Conservation (phyloP, 176 grass and related monocot species). For the Triticum dicoccoides region DNA sequence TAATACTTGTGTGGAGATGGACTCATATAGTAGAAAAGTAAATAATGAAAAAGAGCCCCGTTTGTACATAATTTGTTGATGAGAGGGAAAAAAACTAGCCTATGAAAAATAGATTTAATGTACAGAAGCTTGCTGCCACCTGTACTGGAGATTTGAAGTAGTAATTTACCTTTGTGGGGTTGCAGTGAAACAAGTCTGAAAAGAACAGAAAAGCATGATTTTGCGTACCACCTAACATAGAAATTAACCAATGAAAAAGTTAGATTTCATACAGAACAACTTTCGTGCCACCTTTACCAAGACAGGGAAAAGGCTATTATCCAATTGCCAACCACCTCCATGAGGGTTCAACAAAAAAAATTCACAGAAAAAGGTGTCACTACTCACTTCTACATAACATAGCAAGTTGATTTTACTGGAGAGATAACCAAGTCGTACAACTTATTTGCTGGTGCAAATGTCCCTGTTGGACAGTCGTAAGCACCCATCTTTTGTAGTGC, state of each 20-base stretch:
- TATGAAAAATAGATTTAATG: not conserved
- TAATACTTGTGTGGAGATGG: not conserved
- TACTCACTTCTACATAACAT: not conserved
- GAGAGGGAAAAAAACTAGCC: not conserved
- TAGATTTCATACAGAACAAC: too few relatives aligned
- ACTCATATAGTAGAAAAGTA: not conserved
- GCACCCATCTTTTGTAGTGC: not conserved
- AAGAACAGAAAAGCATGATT: too few relatives aligned
- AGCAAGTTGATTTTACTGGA: not conserved
- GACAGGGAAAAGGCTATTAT: too few relatives aligned
- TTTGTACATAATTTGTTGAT: not conserved
- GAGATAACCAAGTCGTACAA: constrained; percentile 12
- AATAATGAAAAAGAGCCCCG: not conserved
- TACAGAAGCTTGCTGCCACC: not conserved
- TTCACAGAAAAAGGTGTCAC: not conserved
- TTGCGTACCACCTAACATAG: too few relatives aligned
- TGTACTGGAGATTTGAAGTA: not conserved
- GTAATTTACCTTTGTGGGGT: too few relatives aligned
- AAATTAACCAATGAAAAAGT: too few relatives aligned
- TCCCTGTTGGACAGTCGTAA: not conserved
- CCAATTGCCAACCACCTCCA: too few relatives aligned
- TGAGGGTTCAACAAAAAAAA: not conserved
- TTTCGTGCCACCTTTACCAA: too few relatives aligned
- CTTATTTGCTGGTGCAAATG: constrained; percentile 9
- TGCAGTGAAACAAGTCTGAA: too few relatives aligned